Evolutionary conservation across 2,329 filamentous ascomycete genomes (phyloP), one percentile per base, ranked within the genome.

Genomic region (Penicillium hordei): DNA sequence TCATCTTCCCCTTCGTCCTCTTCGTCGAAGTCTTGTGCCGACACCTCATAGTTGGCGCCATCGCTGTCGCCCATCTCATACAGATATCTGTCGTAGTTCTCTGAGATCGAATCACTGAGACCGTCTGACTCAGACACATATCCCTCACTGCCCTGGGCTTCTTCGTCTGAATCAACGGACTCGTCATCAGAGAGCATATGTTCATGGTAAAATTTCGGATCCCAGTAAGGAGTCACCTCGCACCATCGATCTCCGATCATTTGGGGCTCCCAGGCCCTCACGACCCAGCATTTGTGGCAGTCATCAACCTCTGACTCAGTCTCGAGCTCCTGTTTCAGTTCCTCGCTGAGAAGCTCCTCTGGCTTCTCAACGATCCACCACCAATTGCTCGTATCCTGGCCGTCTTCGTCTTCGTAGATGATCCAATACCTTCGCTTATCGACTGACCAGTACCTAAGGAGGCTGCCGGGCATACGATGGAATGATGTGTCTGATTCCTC

Each of bases 361-460:
- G 57, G 57, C 40, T 59, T 59, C n/a, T 59, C 52, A 21, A 59
- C 52, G 15, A 59, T 46, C 52, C 52, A 59, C 52, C 52, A 56
- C 57, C 34, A 38, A 19, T 53, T 36, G 25, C n/a, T 23, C 34
- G 36, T 17, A 10, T 39, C n/a, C 4, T 27, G 15, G 21, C 10
- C 21, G 4, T 19, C 29, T n/a, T 45, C 13, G 2, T 56, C 39
- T 25, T 56, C 57, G 1, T 42, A 10, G 13, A 59, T 49, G 31
- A 59, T 19, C 57, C 57, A 59, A 17, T 48, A 56, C 19, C 42
- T 55, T 38, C 57, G 52, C 36, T 55, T 59, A 38, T 59, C 57
- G 5, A 59, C 52, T 15, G 46, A 38, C 57, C 57, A 59, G 48
- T 59, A 59, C 25, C 36, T 49, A 21, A 59, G 52, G 31, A 34